These are phyloP conservation scores for Salvia sclarea DNA, from an alignment of 305 asterid genomes.

Conservation along the genomic window DNA sequence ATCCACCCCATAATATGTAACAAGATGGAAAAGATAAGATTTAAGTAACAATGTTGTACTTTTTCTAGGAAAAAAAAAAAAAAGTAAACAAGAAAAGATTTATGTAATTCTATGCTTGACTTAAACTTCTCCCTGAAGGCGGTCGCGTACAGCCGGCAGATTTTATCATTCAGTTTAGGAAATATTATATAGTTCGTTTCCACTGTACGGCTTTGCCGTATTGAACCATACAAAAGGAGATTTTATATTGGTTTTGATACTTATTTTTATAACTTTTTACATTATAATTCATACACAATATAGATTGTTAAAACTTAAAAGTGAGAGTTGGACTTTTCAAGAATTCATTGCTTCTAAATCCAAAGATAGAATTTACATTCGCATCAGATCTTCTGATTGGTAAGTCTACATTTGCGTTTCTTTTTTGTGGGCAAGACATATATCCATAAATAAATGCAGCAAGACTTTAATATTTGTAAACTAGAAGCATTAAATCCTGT, in stretches of 20 bases:
- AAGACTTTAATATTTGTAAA: not conserved
- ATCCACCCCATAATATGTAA: too few relatives aligned
- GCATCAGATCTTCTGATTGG: constrained; percentile 10
- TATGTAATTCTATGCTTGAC: not conserved
- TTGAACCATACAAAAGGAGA: not conserved
- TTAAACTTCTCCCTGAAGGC: not conserved
- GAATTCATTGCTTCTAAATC: not conserved
- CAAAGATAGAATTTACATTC: not conserved
- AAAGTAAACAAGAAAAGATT: too few relatives aligned
- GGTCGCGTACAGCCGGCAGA: not conserved
- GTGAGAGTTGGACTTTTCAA: not conserved
- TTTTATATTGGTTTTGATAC: not conserved
- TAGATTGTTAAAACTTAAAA: not conserved
- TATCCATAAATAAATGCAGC: constrained; percentile 28
- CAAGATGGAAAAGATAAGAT: too few relatives aligned
- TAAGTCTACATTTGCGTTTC: constrained; percentile 32
- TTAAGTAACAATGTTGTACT: too few relatives aligned
- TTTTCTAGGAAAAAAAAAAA: too few relatives aligned
- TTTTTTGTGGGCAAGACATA: too few relatives aligned
- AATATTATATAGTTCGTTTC: too few relatives aligned
- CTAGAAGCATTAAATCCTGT: constrained; percentile 23
- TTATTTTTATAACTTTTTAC: not conserved
- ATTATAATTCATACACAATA: not conserved
- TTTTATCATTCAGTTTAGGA: too few relatives aligned
- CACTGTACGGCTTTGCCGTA: too few relatives aligned